Conservation (phyloP, 805 yeast genomes). For the Yarrowia keelungensis region DNA sequence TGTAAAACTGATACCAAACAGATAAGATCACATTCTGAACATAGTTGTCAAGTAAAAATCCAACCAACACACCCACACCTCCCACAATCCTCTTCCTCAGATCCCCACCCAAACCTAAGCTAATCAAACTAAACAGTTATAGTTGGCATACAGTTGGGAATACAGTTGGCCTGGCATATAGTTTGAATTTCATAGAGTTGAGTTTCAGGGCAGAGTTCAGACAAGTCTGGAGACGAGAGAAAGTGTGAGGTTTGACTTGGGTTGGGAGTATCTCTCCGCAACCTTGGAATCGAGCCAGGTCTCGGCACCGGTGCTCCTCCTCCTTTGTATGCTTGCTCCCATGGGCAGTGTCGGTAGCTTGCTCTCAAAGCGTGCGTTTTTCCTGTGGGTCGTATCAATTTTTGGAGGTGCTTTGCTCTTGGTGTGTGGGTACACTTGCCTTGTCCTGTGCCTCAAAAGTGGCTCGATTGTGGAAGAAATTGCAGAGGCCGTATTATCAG, state of each 20-base stretch:
- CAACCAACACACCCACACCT: too few species aligned
- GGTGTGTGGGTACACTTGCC: neutral
- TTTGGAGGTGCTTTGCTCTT: too few species aligned
- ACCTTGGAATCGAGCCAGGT: too few species aligned
- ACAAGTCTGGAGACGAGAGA: slow-evolving; percentile 2
- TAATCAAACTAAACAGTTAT: slow-evolving; percentile 28
- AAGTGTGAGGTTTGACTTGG: too few species aligned
- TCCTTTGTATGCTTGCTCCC: too few species aligned
- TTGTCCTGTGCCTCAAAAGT: neutral
- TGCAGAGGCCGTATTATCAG: too few species aligned
- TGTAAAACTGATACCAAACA: neutral
- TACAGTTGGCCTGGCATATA: slow-evolving; percentile 30
- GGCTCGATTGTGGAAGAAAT: too few species aligned
- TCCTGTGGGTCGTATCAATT: neutral
- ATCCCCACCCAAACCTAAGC: slow-evolving; percentile 17
- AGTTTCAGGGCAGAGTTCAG: slow-evolving; percentile 39
- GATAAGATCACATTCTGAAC: too few species aligned
- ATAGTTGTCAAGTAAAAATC: neutral
- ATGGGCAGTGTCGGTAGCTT: neutral
- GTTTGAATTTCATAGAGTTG: slow-evolving; percentile 38
- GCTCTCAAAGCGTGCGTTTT: neutral
- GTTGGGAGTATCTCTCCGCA: too few species aligned
- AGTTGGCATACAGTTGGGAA: slow-evolving; percentile 30
- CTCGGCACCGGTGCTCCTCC: too few species aligned
- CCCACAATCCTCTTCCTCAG: neutral